These are phyloP conservation scores for Exophiala sp. DNA, from an alignment of 2,329 filamentous ascomycete species.

Conservation along the genomic window DNA sequence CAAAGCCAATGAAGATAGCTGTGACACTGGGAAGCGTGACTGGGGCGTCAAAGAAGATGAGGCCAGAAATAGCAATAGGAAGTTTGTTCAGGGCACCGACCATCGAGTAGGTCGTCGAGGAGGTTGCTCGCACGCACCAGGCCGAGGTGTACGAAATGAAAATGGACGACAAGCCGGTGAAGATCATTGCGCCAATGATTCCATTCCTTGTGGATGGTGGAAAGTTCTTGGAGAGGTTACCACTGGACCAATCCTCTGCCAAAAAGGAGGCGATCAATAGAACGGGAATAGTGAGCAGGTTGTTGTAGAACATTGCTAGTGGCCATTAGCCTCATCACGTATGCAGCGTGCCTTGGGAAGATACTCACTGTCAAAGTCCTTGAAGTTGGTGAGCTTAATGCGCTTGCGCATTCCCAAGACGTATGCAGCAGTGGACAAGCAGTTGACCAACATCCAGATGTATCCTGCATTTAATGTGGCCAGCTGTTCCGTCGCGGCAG, in stretches of 20 bases:
- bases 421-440: constrained; percentile 86
- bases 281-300: constrained; percentile 90
- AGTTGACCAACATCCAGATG: constrained; percentile 96
- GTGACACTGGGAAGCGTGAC: constrained; percentile 88
- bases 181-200: constrained; percentile 81
- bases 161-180: constrained; percentile 86
- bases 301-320: constrained; percentile 99
- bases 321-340: constrained; percentile 32
- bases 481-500: constrained; percentile 65
- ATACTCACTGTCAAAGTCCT: constrained; percentile 94
- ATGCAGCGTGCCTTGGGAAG: no score
- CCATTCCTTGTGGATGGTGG: constrained; percentile 71
- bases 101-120: constrained; percentile 98
- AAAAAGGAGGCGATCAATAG: constrained; percentile 75
- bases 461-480: constrained; percentile 92
- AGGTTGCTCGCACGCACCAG: constrained; percentile 96
- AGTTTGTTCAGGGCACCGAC: constrained; percentile 97
- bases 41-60: constrained; percentile 92
- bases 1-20: constrained; percentile 83
- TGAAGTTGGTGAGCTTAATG: constrained; percentile 99
- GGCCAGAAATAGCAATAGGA: constrained; percentile 82
- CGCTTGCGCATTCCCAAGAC: constrained; percentile 93
- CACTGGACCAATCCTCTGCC: constrained; percentile 83
- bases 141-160: constrained; percentile 99
- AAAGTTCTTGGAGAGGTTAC: constrained; percentile 83